These are phyloP conservation scores for Ceratobasidium sp. DNA, from an alignment of 1,284 basidiomycete species.

Conservation along the genomic window DNA sequence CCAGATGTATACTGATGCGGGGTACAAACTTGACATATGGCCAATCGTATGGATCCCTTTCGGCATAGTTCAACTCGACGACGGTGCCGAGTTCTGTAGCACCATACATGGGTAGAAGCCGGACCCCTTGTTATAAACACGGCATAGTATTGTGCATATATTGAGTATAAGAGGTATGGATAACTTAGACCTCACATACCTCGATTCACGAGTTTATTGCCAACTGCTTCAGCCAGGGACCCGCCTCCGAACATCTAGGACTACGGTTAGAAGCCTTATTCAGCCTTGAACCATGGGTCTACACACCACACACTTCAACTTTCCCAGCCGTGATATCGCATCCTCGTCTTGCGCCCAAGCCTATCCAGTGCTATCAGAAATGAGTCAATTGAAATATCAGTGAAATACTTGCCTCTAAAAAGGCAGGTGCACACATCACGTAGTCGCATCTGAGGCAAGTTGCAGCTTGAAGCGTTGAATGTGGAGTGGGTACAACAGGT, in stretches of 20 bases:
- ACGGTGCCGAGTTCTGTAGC: background rate
- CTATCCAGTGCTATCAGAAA: background rate
- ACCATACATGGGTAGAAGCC: background rate
- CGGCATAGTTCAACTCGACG: background rate
- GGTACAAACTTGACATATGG: slow-evolving; percentile 32
- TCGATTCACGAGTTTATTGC: background rate
- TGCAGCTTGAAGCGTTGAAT: slow-evolving; percentile 26
- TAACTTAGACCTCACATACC: background rate
- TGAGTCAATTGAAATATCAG: background rate
- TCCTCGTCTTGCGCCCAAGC: slow-evolving; percentile 35
- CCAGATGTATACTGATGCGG: background rate
- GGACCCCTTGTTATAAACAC: too few species aligned
- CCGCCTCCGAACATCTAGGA: slow-evolving; percentile 27
- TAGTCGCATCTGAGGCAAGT: background rate
- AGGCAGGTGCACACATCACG: slow-evolving; percentile 34
- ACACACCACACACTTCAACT: slow-evolving; percentile 35
- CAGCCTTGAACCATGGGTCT: background rate
- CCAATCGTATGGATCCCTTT: slow-evolving; percentile 16
- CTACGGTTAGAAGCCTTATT: background rate
- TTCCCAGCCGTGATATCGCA: slow-evolving; percentile 20
- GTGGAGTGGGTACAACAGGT: slow-evolving; percentile 35
- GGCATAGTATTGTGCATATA: background rate
- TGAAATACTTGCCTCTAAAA: slow-evolving; percentile 32
- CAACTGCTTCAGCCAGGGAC: background rate
- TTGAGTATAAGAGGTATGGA: background rate